These are phyloP conservation scores for Talinum fruticosum DNA, from an alignment of 148 eudicot species.

Conservation along the genomic window DNA sequence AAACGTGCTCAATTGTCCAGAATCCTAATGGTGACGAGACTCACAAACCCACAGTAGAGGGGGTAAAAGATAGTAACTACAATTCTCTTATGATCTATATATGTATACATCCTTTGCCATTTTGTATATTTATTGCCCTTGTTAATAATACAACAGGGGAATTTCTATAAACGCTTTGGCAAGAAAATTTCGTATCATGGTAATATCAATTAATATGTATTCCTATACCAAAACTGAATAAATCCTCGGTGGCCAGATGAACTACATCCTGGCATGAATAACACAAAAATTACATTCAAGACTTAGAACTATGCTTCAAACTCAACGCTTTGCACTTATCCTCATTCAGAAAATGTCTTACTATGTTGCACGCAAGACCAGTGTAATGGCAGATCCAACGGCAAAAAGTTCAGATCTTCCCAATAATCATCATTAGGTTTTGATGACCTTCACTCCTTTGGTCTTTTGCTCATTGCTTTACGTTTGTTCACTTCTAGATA, in stretches of 20 bases:
- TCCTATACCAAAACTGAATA: neutral
- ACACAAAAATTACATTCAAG: neutral
- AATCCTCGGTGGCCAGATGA: neutral
- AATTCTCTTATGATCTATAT: neutral
- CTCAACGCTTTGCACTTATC: neutral
- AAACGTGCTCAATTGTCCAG: too few relatives aligned
- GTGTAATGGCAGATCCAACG: neutral
- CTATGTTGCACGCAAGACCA: neutral
- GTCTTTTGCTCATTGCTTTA: slow-evolving; percentile 70
- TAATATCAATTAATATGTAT: neutral
- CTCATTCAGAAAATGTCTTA: neutral
- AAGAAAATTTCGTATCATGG: neutral
- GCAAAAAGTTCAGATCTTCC: neutral
- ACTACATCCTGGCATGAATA: neutral
- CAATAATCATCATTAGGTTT: neutral
- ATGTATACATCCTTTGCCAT: neutral
- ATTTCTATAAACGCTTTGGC: neutral
- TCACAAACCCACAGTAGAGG: neutral
- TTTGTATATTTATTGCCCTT: slow-evolving; percentile 7
- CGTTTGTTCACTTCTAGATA: slow-evolving; percentile 91
- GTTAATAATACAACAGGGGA: slow-evolving; percentile 2
- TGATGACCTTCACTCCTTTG: slow-evolving; percentile 46
- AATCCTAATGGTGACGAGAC: too few relatives aligned
- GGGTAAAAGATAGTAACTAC: neutral
- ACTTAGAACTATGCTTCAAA: neutral